Evolutionary conservation across 1,284 basidiomycete species (phyloP).

Genomic region (Phaffia rhodozyma): DNA sequence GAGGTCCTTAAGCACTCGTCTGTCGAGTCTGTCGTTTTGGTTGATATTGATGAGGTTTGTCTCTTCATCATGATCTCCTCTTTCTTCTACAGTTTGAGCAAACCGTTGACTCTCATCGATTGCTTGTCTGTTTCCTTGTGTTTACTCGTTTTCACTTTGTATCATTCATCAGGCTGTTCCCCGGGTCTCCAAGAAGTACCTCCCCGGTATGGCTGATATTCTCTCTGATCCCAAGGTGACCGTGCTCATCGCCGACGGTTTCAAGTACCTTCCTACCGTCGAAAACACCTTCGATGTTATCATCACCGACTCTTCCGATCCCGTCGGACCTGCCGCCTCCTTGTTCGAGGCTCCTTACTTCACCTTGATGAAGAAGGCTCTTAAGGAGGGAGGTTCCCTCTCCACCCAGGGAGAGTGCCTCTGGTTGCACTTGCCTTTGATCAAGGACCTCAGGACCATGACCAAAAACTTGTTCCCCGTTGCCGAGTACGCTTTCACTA

Average conservation of each 20-base stretch:
- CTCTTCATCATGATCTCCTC: too few relatives aligned
- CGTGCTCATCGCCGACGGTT: conserved; percentile 89
- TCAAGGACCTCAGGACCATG: conserved; percentile 62
- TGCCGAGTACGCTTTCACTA: conserved; percentile 87
- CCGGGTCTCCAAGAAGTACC: conserved; percentile 82
- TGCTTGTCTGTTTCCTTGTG: too few relatives aligned
- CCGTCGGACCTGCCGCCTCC: conserved; percentile 86
- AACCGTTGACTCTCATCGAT: too few relatives aligned
- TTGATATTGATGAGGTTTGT: conserved; percentile 89
- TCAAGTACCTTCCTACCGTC: conserved; percentile 89
- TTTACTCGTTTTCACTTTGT: too few relatives aligned
- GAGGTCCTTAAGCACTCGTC: conserved; percentile 91
- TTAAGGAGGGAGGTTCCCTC: conserved; percentile 83
- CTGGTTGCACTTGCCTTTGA: conserved; percentile 88
- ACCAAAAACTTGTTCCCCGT: conserved; percentile 70
- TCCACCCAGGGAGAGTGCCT: conserved; percentile 93
- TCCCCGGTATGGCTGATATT: conserved; percentile 86
- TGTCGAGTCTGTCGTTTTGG: conserved; percentile 86
- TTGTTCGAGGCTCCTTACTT: conserved; percentile 98
- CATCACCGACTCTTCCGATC: conserved; percentile 97
- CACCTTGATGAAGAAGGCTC: conserved; percentile 78
- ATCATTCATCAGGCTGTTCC: conserved; percentile 60
- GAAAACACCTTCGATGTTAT: conserved; percentile 90
- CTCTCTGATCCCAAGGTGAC: conserved; percentile 73
- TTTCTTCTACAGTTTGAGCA: too few relatives aligned